These are phyloP conservation scores for Paramyrothecium roridum DNA, from an alignment of 2,329 filamentous ascomycete genomes.

Conservation along the genomic window DNA sequence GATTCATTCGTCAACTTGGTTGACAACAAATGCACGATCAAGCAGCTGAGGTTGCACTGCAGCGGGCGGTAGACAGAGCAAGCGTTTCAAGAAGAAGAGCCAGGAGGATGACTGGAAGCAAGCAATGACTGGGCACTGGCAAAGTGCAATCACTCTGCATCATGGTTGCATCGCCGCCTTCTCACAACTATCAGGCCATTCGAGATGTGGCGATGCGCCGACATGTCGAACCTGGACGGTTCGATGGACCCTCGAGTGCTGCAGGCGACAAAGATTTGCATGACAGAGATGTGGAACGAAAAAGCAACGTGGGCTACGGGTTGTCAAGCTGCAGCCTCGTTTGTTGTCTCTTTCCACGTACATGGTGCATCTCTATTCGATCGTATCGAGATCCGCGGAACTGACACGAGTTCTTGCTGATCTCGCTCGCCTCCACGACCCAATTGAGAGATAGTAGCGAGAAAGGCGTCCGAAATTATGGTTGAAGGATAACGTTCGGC, in stretches of 20 bases:
- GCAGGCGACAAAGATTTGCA: not conserved
- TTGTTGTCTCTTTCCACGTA: not conserved
- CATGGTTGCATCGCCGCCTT: too few species aligned
- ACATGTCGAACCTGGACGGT: too few species aligned
- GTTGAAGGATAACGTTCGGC: too few species aligned
- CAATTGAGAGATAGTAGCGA: too few species aligned
- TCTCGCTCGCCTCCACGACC: too few species aligned
- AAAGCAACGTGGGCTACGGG: not conserved
- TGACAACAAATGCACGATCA: not conserved
- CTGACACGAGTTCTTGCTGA: too few species aligned
- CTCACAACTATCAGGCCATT: too few species aligned
- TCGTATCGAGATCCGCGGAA: not conserved
- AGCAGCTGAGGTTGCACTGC: not conserved
- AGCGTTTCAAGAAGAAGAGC: not conserved
- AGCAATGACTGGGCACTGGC: not conserved
- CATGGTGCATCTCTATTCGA: not conserved
- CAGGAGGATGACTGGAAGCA: not conserved
- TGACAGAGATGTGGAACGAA: not conserved
- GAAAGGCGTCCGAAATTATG: too few species aligned
- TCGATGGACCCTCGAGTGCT: too few species aligned
- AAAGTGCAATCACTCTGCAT: too few species aligned
- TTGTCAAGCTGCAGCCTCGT: not conserved
- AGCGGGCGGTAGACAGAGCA: not conserved
- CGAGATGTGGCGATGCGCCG: too few species aligned
- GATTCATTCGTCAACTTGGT: not conserved